A percentile compares a stretch with the other conserved stretches of the same genome.
These are phyloP conservation scores for Acanthamoeba culbertsoni DNA, from an alignment of 208 protist species.

Conservation along the genomic window DNA sequence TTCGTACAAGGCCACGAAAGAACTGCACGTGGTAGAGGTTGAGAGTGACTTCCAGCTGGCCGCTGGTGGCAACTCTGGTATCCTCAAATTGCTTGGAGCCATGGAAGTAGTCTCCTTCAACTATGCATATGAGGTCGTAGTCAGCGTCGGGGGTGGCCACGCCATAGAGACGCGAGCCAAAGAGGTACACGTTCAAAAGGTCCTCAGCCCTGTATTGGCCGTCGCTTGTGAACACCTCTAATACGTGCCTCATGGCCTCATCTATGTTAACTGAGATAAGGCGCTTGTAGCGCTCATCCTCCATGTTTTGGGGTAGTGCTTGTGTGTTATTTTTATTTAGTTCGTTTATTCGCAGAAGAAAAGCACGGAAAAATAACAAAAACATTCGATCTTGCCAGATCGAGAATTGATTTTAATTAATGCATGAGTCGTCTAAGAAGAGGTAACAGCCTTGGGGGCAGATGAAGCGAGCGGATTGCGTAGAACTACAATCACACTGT, in stretches of 20 bases:
- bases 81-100: conserved; percentile 9
- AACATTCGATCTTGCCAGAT: neutral
- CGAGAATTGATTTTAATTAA: no score
- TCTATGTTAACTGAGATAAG: neutral
- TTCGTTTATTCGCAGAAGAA: no score
- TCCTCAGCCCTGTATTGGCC: neutral
- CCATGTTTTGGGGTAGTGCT: no score
- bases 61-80: neutral
- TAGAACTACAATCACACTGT: conserved; percentile 98
- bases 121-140: conserved; percentile 27
- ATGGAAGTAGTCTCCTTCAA: neutral
- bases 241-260: neutral
- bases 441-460: neutral
- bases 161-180: neutral
- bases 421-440: neutral
- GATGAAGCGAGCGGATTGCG: conserved; percentile 86
- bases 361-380: neutral
- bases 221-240: neutral
- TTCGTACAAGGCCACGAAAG: neutral
- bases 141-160: neutral
- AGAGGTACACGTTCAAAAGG: neutral
- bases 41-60: neutral
- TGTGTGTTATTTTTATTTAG: no score
- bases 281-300: no score
- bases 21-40: conserved; percentile 39